phyloP scores from a whole-genome alignment of 75 land plant genomes.

The Cryptomeria japonica region DNA sequence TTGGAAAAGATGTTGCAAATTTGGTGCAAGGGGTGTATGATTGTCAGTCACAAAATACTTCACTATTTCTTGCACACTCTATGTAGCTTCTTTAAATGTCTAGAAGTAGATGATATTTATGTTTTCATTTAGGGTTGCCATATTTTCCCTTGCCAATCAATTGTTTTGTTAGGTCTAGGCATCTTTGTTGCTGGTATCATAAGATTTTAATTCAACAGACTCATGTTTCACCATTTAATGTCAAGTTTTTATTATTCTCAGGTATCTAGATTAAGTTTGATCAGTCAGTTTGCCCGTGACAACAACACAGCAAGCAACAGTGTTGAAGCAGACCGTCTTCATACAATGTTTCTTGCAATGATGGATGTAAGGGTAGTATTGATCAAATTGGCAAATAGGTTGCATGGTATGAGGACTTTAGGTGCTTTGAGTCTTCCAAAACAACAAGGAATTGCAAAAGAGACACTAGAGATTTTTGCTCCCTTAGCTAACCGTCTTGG shows the following conservation, averaged over 20 bases:
- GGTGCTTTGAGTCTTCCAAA: slow-evolving; percentile 71
- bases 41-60: not conserved
- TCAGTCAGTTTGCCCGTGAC: slow-evolving; percentile 96
- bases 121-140: not conserved
- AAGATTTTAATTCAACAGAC: not conserved
- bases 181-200: not conserved
- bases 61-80: not conserved
- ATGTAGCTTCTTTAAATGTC: not conserved
- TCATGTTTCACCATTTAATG: not conserved
- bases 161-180: not conserved
- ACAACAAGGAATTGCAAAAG: slow-evolving; percentile 90
- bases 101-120: not conserved
- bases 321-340: slow-evolving; percentile 85
- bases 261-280: slow-evolving; percentile 89
- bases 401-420: slow-evolving; percentile 96
- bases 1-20: slow-evolving; percentile 88
- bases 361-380: slow-evolving; percentile 93
- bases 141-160: not conserved
- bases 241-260: slow-evolving; percentile 17
- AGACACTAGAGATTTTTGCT: slow-evolving; percentile 90
- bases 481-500: slow-evolving; percentile 93
- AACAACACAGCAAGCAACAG: slow-evolving; percentile 75
- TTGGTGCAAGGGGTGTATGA: slow-evolving; percentile 90
- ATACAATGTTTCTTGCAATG: slow-evolving; percentile 99
- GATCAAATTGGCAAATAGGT: slow-evolving; percentile 90